Base-by-base conservation (phyloP, 2,329 filamentous ascomycete species). In the Colletotrichum costaricense region DNA sequence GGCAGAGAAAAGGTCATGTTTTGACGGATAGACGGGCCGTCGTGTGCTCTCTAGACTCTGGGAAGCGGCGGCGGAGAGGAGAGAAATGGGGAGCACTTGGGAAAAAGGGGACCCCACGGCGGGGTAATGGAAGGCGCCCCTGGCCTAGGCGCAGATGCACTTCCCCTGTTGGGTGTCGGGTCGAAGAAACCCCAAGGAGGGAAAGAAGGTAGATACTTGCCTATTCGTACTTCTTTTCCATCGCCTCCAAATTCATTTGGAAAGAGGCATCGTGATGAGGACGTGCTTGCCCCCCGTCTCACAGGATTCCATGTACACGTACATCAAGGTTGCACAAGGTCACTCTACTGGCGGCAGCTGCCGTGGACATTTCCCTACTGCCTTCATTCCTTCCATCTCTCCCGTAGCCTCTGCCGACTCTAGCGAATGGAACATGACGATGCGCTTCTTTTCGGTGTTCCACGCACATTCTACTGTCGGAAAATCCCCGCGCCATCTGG, bases 11-110 rank as follows among this genome's bases (percentile, higher is more conserved):
- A 46, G 42, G 38, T 16, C 46, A 67, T 77, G 35, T 75, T 73
- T 74, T 79, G 74, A 76, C 80, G 81, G 81, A 79, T 75, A 81
- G 78, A 77, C 81, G 81, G 81, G 79, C 81, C 81, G 81, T 78
- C 78, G 78, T 76, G 75, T 77, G 63, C 49, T 68, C 49, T 75
- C 58, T 46, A 63, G 28, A 16, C 49, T 75, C 58, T 69, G 54
- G 65, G 28, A 16, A 55, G 57, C 46, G 65, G 63, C 69, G 60
- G 63, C 69, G 60, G 58, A 28, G 64, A 59, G 28, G 60, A 64
- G 70, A 59, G 59, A 60, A 54, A 24, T 57, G 42, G 35, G 60
- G 28, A 19, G 4, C 38, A 22, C 26, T 58, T 58, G 55, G 55
- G 55, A 56, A 16, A 38, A 28, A 63, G 33, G 64, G 62, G 73